These are phyloP conservation scores for Miscanthus lutarioriparius DNA, from an alignment of 176 grass and related monocot genomes.

Conservation along the genomic window DNA sequence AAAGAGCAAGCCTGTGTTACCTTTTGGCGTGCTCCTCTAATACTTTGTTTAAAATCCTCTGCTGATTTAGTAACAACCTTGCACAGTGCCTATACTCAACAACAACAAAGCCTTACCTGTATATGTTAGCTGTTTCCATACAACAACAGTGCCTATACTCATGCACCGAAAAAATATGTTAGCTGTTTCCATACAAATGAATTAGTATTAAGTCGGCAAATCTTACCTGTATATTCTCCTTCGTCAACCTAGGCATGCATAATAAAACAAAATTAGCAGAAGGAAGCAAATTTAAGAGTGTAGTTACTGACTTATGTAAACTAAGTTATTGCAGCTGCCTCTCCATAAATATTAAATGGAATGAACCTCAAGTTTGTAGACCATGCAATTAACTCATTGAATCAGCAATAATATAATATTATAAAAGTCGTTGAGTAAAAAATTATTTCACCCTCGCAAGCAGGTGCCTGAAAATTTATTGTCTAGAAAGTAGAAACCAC, in stretches of 20 bases:
- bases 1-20: constrained; percentile 20
- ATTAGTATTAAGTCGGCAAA: background rate
- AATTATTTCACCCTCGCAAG: background rate
- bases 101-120: constrained; percentile 88
- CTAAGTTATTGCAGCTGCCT: background rate
- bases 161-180: constrained; percentile 8
- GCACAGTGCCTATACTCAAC: constrained; percentile 73
- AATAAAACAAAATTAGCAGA: constrained; percentile 37
- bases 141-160: constrained; percentile 68
- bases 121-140: no score
- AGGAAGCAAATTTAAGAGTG: background rate
- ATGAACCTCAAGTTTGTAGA: background rate
- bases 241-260: constrained; percentile 68
- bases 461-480: background rate
- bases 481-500: background rate
- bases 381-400: constrained; percentile 7
- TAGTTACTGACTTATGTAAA: background rate
- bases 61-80: constrained; percentile 93
- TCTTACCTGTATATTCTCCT: constrained; percentile 90
- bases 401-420: background rate
- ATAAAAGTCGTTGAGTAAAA: background rate
- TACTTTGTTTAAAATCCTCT: constrained; percentile 95
- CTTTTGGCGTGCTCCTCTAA: constrained; percentile 97
- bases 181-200: constrained; percentile 26
- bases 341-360: constrained; percentile 3